A percentile compares a stretch with the other conserved stretches of the same genome.
Conservation (phyloP, 805 yeast genomes). For the Alloascoidea africana region DNA sequence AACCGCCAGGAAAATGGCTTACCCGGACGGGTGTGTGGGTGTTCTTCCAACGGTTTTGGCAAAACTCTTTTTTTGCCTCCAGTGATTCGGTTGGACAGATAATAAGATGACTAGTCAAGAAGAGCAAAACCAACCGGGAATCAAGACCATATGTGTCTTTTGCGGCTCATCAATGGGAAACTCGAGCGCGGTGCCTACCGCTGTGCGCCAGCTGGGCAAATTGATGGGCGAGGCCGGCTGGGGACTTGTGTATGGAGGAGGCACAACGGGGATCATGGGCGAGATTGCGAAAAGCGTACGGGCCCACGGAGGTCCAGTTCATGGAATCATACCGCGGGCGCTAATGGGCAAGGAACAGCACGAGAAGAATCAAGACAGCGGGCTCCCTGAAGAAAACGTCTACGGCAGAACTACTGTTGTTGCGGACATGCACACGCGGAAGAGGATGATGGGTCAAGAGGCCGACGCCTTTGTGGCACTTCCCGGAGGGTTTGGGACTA, state of each 20-base stretch:
- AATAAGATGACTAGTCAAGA: neutral
- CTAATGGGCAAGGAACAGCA: slow-evolving; percentile 57
- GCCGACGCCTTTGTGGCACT: slow-evolving; percentile 79
- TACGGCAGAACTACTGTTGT: slow-evolving; percentile 76
- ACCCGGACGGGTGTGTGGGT: too few relatives aligned
- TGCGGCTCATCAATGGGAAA: slow-evolving; percentile 76
- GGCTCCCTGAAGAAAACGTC: slow-evolving; percentile 31
- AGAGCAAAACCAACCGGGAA: slow-evolving; percentile 5
- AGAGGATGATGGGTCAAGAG: slow-evolving; percentile 72
- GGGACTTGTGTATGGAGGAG: slow-evolving; percentile 84
- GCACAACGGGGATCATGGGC: slow-evolving; percentile 32
- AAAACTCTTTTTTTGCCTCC: too few relatives aligned
- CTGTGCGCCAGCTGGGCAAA: slow-evolving; percentile 47
- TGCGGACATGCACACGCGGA: slow-evolving; percentile 80
- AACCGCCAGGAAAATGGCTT: too few relatives aligned
- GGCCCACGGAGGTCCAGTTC: slow-evolving; percentile 48
- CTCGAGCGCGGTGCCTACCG: slow-evolving; percentile 28
- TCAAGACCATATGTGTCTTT: slow-evolving; percentile 59
- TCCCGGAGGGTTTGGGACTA: slow-evolving; percentile 87
- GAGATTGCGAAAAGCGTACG: slow-evolving; percentile 45
- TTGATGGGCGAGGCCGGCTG: slow-evolving; percentile 41
- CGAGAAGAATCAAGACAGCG: slow-evolving; percentile 22
- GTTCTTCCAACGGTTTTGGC: too few relatives aligned
- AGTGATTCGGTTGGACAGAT: too few relatives aligned
- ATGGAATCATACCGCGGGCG: slow-evolving; percentile 80